Evolutionary conservation across 2,329 filamentous ascomycete species (phyloP), one percentile per base, ranked within the genome.

Genomic region (Penicillium palitans): DNA sequence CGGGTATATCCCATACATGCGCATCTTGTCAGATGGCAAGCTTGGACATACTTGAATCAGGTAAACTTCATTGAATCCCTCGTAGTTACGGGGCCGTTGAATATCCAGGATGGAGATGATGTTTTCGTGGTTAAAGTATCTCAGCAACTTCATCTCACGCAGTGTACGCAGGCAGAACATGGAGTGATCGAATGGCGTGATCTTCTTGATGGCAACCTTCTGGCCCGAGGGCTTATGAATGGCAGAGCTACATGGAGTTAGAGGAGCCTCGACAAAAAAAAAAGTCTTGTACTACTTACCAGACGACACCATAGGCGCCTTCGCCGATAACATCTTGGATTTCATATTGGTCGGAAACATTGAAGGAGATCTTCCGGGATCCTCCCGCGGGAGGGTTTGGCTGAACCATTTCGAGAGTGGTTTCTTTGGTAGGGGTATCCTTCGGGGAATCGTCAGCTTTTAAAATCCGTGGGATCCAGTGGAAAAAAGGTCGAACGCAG

Each of bases 151-250:
- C 95, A 99, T 99, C 80, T 99, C 95, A 77, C 95, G 92, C 66
- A 99, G 83, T 1, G 95, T 99, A 76, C 95, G 85, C 71, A 99
- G 81, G 76, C 93, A 97, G 83, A 97, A 97, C 93, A 97, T 97
- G 75, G 92, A 96, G 77, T 98, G 95, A 73, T 99, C 95, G 78
- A 99, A 99, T 6, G 95, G 95, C 0, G 93, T 98, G 72, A 99
- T 99, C 85, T 99, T 99, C 84, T 99, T 99, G 83, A 99, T 99
- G 61, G 95, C 95, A 60, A 99, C 95, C 80, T 98, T 98, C 79
- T 99, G 95, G 63, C 92, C 89, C 0, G 95, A 98, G 24, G 95
- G 95, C 81, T 98, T 98, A 83, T 99, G 95, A 68, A 98, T 88
- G 58, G 95, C 95, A 61, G 95, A 99, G 81, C 92, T 96, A 48